Evolutionary conservation across 176 grass and related monocot genomes (phyloP).

Genomic region (Musa acuminata): DNA sequence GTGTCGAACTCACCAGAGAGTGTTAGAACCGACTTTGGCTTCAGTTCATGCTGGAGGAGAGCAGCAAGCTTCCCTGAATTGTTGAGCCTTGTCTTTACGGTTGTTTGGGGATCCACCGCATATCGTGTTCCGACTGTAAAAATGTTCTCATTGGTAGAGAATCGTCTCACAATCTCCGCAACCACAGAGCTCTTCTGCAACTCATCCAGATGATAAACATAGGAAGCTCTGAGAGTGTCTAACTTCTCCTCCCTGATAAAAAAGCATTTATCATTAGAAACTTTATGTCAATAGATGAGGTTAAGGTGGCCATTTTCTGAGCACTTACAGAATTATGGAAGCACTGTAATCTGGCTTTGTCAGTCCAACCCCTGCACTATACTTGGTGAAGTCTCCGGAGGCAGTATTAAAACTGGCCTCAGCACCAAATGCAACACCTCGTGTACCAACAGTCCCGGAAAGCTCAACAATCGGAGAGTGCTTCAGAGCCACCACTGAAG

Average conservation of each 20-base stretch:
- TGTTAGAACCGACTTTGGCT: slow-evolving; percentile 73
- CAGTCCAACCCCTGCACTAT: slow-evolving; percentile 57
- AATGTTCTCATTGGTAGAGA: slow-evolving; percentile 77
- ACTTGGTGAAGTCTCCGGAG: slow-evolving; percentile 76
- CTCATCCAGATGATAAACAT: slow-evolving; percentile 71
- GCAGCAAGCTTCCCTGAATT: slow-evolving; percentile 73
- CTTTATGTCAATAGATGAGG: background rate
- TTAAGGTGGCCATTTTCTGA: slow-evolving; percentile 6
- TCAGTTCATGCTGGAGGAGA: slow-evolving; percentile 91
- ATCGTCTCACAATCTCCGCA: slow-evolving; percentile 64
- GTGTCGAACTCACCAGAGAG: slow-evolving; percentile 90
- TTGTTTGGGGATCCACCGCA: slow-evolving; percentile 54
- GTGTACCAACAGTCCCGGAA: slow-evolving; percentile 55
- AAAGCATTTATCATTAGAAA: background rate
- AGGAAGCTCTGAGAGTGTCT: slow-evolving; percentile 82
- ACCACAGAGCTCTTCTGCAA: slow-evolving; percentile 53
- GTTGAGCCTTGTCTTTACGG: slow-evolving; percentile 66
- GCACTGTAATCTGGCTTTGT: slow-evolving; percentile 71
- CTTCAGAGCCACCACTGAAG: slow-evolving; percentile 56
- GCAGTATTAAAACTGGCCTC: slow-evolving; percentile 80
- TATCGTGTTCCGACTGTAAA: slow-evolving; percentile 70
- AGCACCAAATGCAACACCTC: slow-evolving; percentile 56
- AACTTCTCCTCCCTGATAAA: slow-evolving; percentile 68
- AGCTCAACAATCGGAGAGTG: slow-evolving; percentile 69
- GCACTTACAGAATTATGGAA: slow-evolving; percentile 70